Base-by-base conservation (phyloP, 345 rosid species). In the Brassica carinata region DNA sequence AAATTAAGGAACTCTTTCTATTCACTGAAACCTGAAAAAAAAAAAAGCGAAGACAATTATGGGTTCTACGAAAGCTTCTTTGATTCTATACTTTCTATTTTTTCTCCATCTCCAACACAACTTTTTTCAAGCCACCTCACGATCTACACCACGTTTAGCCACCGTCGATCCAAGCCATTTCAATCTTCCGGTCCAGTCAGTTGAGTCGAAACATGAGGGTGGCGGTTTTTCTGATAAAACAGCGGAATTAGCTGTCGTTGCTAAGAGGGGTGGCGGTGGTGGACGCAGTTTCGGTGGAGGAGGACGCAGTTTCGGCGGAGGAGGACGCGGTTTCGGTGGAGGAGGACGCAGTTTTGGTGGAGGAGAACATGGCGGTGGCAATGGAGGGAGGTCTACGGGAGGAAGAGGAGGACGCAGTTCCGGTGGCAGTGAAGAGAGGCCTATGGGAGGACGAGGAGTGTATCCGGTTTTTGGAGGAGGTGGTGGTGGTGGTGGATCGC, bases 61-160 rank as follows among this genome's bases (percentile, higher is more conserved):
- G 81, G n/a, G 51, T 10, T 71, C 51, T 4, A 71, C 2, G 40
- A 78, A 53, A 71, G 33, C 33, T n/a, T n/a, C n/a, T 78, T 71
- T 71, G 45, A 0, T 62, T 43, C 2, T 77, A 5, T 69, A 0
- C 29, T 31, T 71, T 72, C 18, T 72, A 14, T 3, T 73, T 7
- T 67, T 61, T 6, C 23, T 67, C 64, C 64, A 36, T 51, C 71
- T 77, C 8, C 75, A 77, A 9, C 62, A 18, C 17, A 19, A 30
- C 36, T 6, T 57, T 40, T 27, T 31, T 53, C 66, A 26, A 31
- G 51, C 58, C 4, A 15, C 17, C 45, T 57, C 58, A 53, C 58
- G 19, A 53, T 14, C 58, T 53, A 53, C 19, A 5, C n/a, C 19
- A 53, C 18, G 58, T 53, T 5, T 53, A 53, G 19, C 58, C 18